phyloP scores from a whole-genome alignment of 768 basidiomycete species.

The Tricholoma furcatifolium region DNA sequence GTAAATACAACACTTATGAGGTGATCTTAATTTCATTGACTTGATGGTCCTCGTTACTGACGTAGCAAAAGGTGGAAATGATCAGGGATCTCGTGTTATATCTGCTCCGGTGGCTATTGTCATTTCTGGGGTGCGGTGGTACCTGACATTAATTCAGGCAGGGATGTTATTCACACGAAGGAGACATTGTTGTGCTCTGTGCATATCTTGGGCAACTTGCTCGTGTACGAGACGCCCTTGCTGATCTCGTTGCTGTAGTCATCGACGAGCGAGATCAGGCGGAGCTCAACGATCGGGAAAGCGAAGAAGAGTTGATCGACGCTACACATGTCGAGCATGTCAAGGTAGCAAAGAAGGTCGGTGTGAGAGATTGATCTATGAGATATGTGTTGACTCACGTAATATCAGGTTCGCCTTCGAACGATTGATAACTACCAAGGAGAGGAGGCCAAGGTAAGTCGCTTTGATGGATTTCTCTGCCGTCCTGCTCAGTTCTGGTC shows the following conservation, averaged over 20 bases:
- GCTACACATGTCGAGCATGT: slow-evolving; percentile 40
- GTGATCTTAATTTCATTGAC: slow-evolving; percentile 28
- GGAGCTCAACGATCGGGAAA: slow-evolving; percentile 55
- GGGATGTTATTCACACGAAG: slow-evolving; percentile 43
- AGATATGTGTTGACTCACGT: not conserved
- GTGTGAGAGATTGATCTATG: slow-evolving; percentile 13
- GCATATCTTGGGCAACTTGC: slow-evolving; percentile 47
- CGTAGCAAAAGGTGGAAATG: slow-evolving; percentile 35
- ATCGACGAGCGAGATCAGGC: slow-evolving; percentile 71
- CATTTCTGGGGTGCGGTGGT: not conserved
- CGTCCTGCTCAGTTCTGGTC: not conserved
- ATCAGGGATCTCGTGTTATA: slow-evolving; percentile 44
- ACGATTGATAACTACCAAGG: slow-evolving; percentile 83
- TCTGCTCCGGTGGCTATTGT: slow-evolving; percentile 31
- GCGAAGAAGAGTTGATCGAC: slow-evolving; percentile 28
- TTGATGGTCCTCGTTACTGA: not conserved
- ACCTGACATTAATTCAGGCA: slow-evolving; percentile 26
- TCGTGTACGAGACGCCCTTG: slow-evolving; percentile 37
- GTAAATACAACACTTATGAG: slow-evolving; percentile 70
- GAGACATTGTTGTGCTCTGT: slow-evolving; percentile 47
- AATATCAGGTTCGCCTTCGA: slow-evolving; percentile 57
- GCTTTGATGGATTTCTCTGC: not conserved
- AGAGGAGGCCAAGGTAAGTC: slow-evolving; percentile 56
- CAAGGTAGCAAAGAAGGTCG: slow-evolving; percentile 50
- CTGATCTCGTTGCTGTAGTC: slow-evolving; percentile 51